Evolutionary conservation across 2,329 filamentous ascomycete species (phyloP), one percentile per base, ranked within the genome.

Genomic region (Exophiala alcalophila): DNA sequence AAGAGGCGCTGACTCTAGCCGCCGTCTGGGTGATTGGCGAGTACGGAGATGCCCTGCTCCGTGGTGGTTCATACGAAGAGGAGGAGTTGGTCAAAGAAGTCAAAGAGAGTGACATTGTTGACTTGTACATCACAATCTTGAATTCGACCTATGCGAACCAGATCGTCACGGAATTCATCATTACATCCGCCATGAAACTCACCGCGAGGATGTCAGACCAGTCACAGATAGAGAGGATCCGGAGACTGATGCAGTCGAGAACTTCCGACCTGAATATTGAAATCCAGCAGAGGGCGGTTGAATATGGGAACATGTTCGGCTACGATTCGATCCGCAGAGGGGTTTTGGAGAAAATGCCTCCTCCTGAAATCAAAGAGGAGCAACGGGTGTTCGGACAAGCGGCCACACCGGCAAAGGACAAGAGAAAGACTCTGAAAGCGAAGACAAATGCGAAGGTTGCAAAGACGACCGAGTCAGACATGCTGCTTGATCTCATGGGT

Each of bases 1-100:
- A 98, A 63, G 94, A 98, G 66, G 94, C 89, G 52, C 70, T 98
- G 52, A 96, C 89, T 6, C 78, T 97, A 50, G 89, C 91, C 35
- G 92, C 87, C 25, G 84, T 92, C 5, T 98, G 92, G 92, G 94
- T 92, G 40, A 95, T 98, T 63, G 92, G 94, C 60, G 92, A 98
- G 68, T 98, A 90, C 60, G 91, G 88, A 9, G 92, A 98, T 65
- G 80, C 85, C 14, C 74, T 98, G n/a, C 74, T 98, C 24, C 80
- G 80, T 47, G 90, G 90, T 24, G 90, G 90, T 1, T 85, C 92
- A 58, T 95, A 94, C 55, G 91, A 97, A 64, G 90, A 95, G 61
- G 89, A 94, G 63, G 91, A 96, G 59, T 72, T 94, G 20, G 88
- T 94, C 9, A 75, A 77, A 57, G 76, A 82, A 58, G 84, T 98